Conservation (phyloP, 2,329 filamentous ascomycete genomes). For the Fusarium sterilihyphosum region DNA sequence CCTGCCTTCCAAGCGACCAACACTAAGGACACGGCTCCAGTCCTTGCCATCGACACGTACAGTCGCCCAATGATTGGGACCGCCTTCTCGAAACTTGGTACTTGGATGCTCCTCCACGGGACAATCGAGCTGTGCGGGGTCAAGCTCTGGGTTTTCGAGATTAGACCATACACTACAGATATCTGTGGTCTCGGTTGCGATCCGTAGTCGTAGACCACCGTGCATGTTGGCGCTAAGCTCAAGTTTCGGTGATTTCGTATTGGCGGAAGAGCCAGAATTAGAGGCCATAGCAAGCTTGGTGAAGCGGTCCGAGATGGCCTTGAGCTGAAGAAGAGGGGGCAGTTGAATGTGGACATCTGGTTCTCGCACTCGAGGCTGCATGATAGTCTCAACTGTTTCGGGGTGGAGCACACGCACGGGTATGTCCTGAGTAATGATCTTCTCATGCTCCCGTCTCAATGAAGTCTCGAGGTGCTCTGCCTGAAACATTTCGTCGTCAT, state of each 20-base stretch:
- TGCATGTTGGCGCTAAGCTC: conserved; percentile 96
- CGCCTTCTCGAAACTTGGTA: conserved; percentile 78
- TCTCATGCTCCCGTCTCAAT: conserved; percentile 79
- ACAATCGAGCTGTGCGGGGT: conserved; percentile 77
- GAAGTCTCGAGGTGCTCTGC: conserved; percentile 65
- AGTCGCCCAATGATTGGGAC: conserved; percentile 85
- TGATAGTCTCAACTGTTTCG: conserved; percentile 87
- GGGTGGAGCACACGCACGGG: conserved; percentile 91
- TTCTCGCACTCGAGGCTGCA: conserved; percentile 89
- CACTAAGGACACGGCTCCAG: conserved; percentile 93
- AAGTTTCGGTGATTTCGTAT: conserved; percentile 70
- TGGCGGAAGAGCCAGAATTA: conserved; percentile 52
- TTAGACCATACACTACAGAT: conserved; percentile 89
- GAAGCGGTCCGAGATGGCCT: conserved; percentile 94
- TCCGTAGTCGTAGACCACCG: conserved; percentile 81
- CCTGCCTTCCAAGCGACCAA: conserved; percentile 86
- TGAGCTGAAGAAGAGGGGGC: conserved; percentile 86
- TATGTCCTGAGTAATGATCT: conserved; percentile 93
- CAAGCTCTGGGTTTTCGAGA: conserved; percentile 86
- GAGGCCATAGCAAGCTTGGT: conserved; percentile 78
- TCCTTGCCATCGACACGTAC: conserved; percentile 93
- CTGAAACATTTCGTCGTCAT: conserved; percentile 58
- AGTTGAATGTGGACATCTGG: conserved; percentile 95
- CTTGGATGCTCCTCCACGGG: conserved; percentile 83
- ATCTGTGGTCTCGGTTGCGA: conserved; percentile 83